Evolutionary conservation across 2,329 filamentous ascomycete genomes (phyloP), one percentile per base, ranked within the genome.

Genomic region (Fusarium tanahbumbuense): DNA sequence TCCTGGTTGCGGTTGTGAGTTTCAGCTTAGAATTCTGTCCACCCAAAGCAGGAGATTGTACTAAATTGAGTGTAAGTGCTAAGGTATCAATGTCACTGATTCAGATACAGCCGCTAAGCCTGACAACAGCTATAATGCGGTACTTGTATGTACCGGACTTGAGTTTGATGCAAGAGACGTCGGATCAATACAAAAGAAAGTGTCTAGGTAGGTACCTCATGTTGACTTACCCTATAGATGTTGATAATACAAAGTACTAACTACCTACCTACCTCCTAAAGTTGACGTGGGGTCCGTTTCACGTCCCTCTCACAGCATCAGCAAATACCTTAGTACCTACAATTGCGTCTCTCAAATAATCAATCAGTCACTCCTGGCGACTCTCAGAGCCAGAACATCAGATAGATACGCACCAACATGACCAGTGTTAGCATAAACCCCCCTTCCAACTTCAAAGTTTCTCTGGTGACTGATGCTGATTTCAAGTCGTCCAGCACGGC

Each of bases 401-500:
- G 56, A 42, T 40, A 45, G 37, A 53, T 56, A 18, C 44, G 50
- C 30, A 30, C 27, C 60, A 73, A 55, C 34, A 76, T 76, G 73
- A 34, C 72, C 50, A 76, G 73, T 46, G 74, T 76, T 52, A 70
- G 74, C 64, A 9, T 37, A 25, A 25, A 22, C 34, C 9, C 6
- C 9, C 20, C 8, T 3, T 41, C 20, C 8, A 45, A 52, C 18
- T 8, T 20, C 32, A 30, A 27, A 32, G 44, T 45, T 28, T 41
- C 16, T 41, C 10, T n/a, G 56, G 68, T 64, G 68, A 72, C 70
- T 76, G 74, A 75, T 75, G 61, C 69, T 71, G 68, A 71, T 70
- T n/a, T 20, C 49, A 73, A 72, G 69, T 57, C 56, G 22, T 56
- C 54, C 60, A 97, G 93, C 94, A 98, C 87, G 93, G 93, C 78